phyloP scores from a whole-genome alignment of 345 rosid species.

The Noccaea bulbosa region DNA sequence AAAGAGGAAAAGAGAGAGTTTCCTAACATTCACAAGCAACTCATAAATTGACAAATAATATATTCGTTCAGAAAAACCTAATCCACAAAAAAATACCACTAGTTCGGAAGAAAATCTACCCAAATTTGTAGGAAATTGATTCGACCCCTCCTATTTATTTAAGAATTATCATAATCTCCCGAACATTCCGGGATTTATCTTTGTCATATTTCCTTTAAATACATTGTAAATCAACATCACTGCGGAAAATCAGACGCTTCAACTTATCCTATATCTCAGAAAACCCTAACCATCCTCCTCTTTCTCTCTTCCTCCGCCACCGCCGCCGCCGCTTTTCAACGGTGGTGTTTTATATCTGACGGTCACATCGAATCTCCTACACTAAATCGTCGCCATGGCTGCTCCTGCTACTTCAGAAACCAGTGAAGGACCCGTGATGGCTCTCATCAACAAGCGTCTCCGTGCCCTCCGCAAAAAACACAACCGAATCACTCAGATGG shows the following conservation, averaged over 20 bases:
- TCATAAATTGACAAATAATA: not conserved
- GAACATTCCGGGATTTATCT: not conserved
- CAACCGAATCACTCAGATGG: slow-evolving; percentile 85
- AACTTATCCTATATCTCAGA: slow-evolving; percentile 27
- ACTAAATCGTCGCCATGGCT: slow-evolving; percentile 32
- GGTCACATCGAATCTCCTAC: not conserved
- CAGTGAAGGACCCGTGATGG: slow-evolving; percentile 80
- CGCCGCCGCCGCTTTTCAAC: slow-evolving; percentile 32
- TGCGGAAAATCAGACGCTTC: slow-evolving; percentile 22
- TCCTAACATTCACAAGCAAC: not conserved
- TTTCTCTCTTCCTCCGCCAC: slow-evolving; percentile 3
- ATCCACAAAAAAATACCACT: not conserved
- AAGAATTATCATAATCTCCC: not conserved
- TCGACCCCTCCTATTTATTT: not conserved
- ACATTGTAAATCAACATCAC: slow-evolving; percentile 18
- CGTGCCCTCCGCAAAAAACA: slow-evolving; percentile 87
- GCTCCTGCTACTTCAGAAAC: slow-evolving; percentile 48
- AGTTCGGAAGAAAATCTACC: not conserved
- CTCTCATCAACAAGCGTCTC: slow-evolving; percentile 84
- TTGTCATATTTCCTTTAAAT: not conserved
- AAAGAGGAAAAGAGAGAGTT: not conserved
- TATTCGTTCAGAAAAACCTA: not conserved
- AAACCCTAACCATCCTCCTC: slow-evolving; percentile 39
- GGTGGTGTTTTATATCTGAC: slow-evolving; percentile 34
- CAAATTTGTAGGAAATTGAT: not conserved